A percentile compares a stretch with the other conserved stretches of the same genome.
These are phyloP conservation scores for Spathaspora passalidarum DNA, from an alignment of 805 yeast genomes.

Conservation along the genomic window DNA sequence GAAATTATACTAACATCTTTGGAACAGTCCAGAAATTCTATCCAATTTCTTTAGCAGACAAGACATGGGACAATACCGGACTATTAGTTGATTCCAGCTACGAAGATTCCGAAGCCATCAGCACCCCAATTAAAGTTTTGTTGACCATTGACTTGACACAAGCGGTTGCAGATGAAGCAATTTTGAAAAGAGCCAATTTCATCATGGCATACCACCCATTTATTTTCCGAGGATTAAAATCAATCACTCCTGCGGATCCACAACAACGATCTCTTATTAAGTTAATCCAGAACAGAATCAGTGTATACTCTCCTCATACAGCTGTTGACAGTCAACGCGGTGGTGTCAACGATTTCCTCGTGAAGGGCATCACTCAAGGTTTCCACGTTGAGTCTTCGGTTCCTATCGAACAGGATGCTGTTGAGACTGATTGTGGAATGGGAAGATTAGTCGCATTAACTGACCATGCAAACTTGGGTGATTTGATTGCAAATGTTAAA, in stretches of 20 bases:
- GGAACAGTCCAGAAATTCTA: constrained; percentile 64
- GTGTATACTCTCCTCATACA: constrained; percentile 95
- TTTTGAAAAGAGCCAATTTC: constrained; percentile 49
- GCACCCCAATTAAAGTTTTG: constrained; percentile 34
- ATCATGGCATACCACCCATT: constrained; percentile 91
- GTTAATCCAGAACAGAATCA: constrained; percentile 71
- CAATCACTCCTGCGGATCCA: constrained; percentile 59
- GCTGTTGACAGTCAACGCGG: constrained; percentile 88
- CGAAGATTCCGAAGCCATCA: constrained; percentile 12
- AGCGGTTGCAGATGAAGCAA: constrained; percentile 82
- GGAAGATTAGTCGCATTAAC: constrained; percentile 64
- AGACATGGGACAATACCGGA: constrained; percentile 95
- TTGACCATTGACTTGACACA: constrained; percentile 84
- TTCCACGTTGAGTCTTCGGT: constrained; percentile 23
- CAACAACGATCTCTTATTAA: constrained; percentile 77
- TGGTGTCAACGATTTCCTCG: constrained; percentile 96
- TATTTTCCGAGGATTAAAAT: constrained; percentile 83
- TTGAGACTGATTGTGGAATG: constrained; percentile 66
- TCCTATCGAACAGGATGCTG: constrained; percentile 45
- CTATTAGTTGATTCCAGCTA: constrained; percentile 68
- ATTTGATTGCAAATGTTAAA: constrained; percentile 54
- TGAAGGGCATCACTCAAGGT: constrained; percentile 47
- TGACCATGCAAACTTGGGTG: constrained; percentile 39
- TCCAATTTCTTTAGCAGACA: constrained; percentile 80
- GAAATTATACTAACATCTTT: constrained; percentile 8